Conservation (phyloP, 2,329 filamentous ascomycete species). For the Botrytis galanthina region DNA sequence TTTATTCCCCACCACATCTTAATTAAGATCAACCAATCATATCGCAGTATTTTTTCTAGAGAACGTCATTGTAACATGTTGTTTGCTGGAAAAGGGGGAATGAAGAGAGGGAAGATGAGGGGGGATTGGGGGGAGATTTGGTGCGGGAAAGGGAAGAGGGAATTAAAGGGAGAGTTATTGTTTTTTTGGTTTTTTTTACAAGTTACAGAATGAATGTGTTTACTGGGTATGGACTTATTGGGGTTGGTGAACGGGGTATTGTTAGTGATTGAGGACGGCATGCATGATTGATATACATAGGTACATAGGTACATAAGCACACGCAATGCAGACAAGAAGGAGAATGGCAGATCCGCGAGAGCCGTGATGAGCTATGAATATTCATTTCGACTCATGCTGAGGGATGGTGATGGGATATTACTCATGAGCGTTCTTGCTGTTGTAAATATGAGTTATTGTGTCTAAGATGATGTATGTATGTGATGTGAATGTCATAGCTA, state of each 20-base stretch:
- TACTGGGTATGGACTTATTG: background rate
- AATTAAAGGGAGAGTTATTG: background rate
- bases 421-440: background rate
- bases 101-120: background rate
- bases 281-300: background rate
- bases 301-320: too few relatives aligned
- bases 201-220: background rate
- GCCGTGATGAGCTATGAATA: background rate
- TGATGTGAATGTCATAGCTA: background rate
- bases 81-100: background rate
- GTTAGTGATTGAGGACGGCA: too few relatives aligned
- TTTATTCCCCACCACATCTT: background rate
- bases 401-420: background rate
- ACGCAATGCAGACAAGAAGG: too few relatives aligned
- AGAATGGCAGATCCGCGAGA: too few relatives aligned
- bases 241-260: background rate
- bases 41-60: background rate
- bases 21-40: background rate
- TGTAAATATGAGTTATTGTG: background rate
- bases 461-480: background rate
- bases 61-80: background rate
- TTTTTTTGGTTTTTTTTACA: too few relatives aligned
- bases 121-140: too few relatives aligned
- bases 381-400: constrained; percentile 16
- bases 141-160: background rate